Base-by-base conservation (phyloP, 306 rosid genomes). In the Quercus gilva region DNA sequence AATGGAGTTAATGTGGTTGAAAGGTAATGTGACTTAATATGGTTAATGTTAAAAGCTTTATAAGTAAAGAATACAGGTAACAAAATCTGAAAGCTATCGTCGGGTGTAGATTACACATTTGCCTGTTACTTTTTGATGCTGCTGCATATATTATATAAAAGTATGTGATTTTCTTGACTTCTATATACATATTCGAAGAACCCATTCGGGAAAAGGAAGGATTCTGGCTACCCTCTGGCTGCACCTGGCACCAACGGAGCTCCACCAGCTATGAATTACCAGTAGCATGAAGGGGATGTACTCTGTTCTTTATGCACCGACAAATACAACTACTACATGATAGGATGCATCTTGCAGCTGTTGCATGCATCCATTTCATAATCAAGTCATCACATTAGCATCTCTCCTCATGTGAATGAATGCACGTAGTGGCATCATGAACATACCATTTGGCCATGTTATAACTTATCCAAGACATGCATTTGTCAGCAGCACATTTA, bases 271-370 rank as follows among this genome's bases (percentile, higher is more conserved):
- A 65, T 91, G 94, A 78, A 94, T 67, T 95, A 93, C 78, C 96
- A 91, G 89, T 92, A 95, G 93, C 87, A 76, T 85, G 96, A 92
- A 87, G 97, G 98, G 98, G 97, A 87, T 94, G 98, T 94, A 87
- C 91, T 91, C 91, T 94, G 94, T 85, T 91, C 87, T 84, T 90
- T 91, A 87, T 88, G 97, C 91, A 88, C 78, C 91, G 79, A 85
- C 88, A 86, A 89, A 83, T 84, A 83, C 88, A 86, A 76, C 88
- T 84, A 81, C 92, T 85, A 81, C 91, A 85, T 94, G 82, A 91
- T 95, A 95, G 92, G 98, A 90, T 93, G 96, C 97, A 95, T 95
- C 98, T 84, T 90, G 99, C 96, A 83, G 99, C 97, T 76, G 88
- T 91, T 88, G 87, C 92, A 91, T 95, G 97, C 98, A 91, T 95